A percentile compares a stretch with the other conserved stretches of the same genome.
phyloP scores from a whole-genome alignment of 495 filamentous ascomycete species.

The Xylaria intraflava region DNA sequence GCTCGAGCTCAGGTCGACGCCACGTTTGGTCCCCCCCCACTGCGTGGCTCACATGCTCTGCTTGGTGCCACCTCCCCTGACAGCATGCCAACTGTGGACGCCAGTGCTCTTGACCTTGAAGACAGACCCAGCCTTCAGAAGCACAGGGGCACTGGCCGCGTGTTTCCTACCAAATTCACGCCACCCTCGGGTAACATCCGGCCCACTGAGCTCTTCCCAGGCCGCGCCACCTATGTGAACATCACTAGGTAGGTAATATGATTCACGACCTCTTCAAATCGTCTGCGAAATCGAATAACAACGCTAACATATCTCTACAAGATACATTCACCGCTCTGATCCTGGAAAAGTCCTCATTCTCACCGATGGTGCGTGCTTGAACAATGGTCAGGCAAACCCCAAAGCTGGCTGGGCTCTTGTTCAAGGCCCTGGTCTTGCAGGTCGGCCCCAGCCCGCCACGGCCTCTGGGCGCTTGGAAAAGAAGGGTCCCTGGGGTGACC shows the following conservation, averaged over 20 bases:
- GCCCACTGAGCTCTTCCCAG: constrained; percentile 21
- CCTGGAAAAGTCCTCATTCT: constrained; percentile 13
- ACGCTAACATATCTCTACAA: constrained; percentile 7
- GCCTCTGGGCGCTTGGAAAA: constrained; percentile 25
- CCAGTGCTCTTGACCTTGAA: no score
- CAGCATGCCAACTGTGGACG: no score
- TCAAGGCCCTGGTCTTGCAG: constrained; percentile 8
- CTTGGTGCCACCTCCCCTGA: no score
- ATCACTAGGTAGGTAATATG: constrained; percentile 15
- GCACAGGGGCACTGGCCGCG: constrained; percentile 23
- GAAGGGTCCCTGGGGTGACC: constrained; percentile 28
- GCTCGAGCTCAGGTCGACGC: neutral
- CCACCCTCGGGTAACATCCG: constrained; percentile 14
- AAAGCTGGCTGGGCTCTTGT: constrained; percentile 35
- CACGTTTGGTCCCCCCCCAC: neutral
- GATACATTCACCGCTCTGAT: constrained; percentile 27
- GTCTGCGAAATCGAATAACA: neutral
- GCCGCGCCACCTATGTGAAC: neutral
- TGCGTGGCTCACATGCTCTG: no score
- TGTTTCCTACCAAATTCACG: constrained; percentile 25
- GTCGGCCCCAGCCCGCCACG: neutral
- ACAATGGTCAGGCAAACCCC: constrained; percentile 29
- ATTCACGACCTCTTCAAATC: neutral
- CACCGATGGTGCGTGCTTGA: constrained; percentile 33
- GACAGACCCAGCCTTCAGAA: neutral